Conservation (phyloP, 148 eudicot species). For the Polygonum maritimum region DNA sequence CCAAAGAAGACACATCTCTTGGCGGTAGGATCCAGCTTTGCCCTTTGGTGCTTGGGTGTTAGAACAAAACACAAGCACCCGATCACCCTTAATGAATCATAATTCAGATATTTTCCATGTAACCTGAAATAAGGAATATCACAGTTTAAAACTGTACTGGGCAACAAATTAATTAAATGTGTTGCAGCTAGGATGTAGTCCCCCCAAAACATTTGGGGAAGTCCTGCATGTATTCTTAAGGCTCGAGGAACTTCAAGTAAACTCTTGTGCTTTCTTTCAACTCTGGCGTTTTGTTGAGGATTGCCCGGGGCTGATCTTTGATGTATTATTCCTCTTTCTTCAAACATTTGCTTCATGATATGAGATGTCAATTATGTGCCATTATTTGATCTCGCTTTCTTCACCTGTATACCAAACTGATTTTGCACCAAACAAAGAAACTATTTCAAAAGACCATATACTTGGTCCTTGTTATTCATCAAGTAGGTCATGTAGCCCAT, state of each 20-base stretch:
- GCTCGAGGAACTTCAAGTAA: constrained; percentile 1
- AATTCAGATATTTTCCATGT: not conserved
- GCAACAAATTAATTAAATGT: not conserved
- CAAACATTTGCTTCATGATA: fast-evolving
- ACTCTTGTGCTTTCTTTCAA: constrained; percentile 3
- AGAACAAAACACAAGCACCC: not conserved
- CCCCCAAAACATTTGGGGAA: not conserved
- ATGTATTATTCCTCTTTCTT: not conserved
- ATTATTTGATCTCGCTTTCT: not conserved
- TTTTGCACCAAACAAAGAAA: not conserved
- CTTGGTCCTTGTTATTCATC: not conserved
- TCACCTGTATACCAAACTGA: not conserved
- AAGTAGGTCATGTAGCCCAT: not conserved
- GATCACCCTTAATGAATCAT: not conserved
- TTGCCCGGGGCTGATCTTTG: not conserved
- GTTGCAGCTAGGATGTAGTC: not conserved
- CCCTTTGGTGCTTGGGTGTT: not conserved
- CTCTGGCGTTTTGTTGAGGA: constrained; percentile 6
- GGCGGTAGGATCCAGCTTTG: not conserved
- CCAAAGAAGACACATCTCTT: not conserved
- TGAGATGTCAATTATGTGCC: not conserved
- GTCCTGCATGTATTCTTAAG: not conserved
- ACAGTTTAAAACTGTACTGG: not conserved
- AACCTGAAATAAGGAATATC: not conserved
- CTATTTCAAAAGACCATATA: fast-evolving